A percentile compares a stretch with the other conserved stretches of the same genome.
phyloP scores from a whole-genome alignment of 495 filamentous ascomycete genomes.

The Hypoxylon lenormandii region DNA sequence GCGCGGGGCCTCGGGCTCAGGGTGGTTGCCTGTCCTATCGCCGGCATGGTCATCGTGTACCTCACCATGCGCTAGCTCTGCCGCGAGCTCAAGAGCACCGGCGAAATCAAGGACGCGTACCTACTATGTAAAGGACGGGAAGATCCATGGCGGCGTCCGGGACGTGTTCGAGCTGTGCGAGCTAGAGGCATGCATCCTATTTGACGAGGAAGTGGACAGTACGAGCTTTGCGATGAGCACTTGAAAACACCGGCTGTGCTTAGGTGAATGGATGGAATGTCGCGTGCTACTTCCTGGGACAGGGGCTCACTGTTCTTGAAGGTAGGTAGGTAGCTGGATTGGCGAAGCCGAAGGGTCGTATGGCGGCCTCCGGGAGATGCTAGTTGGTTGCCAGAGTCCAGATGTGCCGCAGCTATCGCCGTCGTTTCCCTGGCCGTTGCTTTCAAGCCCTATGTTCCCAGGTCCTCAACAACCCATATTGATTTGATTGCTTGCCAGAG shows the following conservation, averaged over 20 bases:
- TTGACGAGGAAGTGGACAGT: conserved; percentile 49
- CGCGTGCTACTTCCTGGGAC: not conserved
- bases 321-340: too few species aligned
- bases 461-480: too few species aligned
- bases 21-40: conserved; percentile 72
- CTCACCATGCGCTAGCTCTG: conserved; percentile 62
- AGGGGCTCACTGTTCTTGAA: not conserved
- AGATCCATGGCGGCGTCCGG: conserved; percentile 69
- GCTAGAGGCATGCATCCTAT: conserved; percentile 59
- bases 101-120: conserved; percentile 51
- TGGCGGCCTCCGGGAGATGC: too few species aligned
- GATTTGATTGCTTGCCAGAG: too few species aligned
- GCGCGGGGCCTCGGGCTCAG: conserved; percentile 71
- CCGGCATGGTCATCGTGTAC: conserved; percentile 64
- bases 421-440: too few species aligned
- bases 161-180: conserved; percentile 71
- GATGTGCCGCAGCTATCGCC: too few species aligned
- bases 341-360: too few species aligned
- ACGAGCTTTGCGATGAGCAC: conserved; percentile 46
- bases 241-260: not conserved
- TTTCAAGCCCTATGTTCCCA: too few species aligned
- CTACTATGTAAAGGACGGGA: conserved; percentile 33
- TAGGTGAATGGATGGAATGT: not conserved
- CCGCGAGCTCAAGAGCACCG: conserved; percentile 62
- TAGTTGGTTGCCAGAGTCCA: too few species aligned